phyloP scores from a whole-genome alignment of 345 rosid genomes.

The Pistacia vera region DNA sequence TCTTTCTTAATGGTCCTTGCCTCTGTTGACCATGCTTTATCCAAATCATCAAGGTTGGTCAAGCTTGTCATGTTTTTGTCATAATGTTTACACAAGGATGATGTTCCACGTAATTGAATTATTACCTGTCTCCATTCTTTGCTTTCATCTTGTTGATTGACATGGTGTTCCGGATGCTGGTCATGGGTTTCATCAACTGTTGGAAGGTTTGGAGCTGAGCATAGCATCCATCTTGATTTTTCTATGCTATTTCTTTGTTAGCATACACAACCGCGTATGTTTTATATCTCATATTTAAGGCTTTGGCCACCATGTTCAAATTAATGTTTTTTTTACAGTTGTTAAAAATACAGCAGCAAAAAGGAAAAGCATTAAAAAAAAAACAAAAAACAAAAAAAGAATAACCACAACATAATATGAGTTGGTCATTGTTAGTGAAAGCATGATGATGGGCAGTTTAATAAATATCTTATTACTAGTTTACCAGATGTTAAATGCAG shows the following conservation, averaged over 20 bases:
- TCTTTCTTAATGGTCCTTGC: constrained; percentile 45
- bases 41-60: constrained; percentile 20
- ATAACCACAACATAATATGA: background rate
- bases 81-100: background rate
- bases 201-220: constrained; percentile 14
- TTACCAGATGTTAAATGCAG: background rate
- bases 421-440: background rate
- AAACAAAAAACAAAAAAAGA: too few relatives aligned
- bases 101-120: background rate
- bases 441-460: background rate
- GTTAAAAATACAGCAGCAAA: background rate
- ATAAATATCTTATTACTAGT: background rate
- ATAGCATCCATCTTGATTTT: background rate
- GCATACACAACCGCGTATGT: background rate
- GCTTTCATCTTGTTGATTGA: constrained; percentile 32
- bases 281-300: constrained; percentile 2
- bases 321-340: background rate
- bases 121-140: constrained; percentile 53
- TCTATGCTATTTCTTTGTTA: constrained; percentile 7
- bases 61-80: background rate
- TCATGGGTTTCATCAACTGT: constrained; percentile 51
- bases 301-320: background rate
- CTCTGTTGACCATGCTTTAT: constrained; percentile 51
- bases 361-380: too few relatives aligned
- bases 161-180: constrained; percentile 38